Percentiles rank a stretch among this genome's conserved stretches.
These are phyloP conservation scores for Phytophthora kernoviae DNA, from an alignment of 352 stramenopile genomes.

Conservation along the genomic window DNA sequence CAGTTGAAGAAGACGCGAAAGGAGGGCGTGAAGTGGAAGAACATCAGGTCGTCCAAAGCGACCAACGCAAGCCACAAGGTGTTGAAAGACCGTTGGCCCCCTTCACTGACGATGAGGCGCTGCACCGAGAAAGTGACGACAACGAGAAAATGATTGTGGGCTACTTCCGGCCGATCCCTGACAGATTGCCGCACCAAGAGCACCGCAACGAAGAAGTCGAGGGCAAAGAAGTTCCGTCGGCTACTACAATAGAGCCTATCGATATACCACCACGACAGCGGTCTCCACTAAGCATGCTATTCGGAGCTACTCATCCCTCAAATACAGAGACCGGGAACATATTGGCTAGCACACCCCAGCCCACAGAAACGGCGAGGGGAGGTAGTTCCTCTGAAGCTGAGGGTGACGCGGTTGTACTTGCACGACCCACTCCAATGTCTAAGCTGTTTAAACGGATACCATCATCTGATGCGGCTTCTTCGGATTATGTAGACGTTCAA, in stretches of 20 bases:
- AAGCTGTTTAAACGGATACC: slow-evolving; percentile 23
- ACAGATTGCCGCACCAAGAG: slow-evolving; percentile 1
- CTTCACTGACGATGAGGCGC: slow-evolving; percentile 6
- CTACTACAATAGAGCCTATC: not conserved
- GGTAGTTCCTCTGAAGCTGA: slow-evolving; percentile 3
- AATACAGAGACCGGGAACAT: not conserved
- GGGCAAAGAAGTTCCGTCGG: not conserved
- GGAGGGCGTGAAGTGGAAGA: too few relatives aligned
- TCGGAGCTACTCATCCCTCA: not conserved
- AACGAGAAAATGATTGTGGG: slow-evolving; percentile 47
- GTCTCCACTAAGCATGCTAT: slow-evolving; percentile 1
- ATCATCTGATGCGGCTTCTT: not conserved
- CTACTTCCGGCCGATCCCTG: slow-evolving; percentile 35
- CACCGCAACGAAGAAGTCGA: slow-evolving; percentile 6
- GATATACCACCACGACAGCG: not conserved
- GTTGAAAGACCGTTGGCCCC: not conserved
- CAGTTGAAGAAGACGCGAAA: not conserved
- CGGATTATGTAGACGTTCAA: not conserved
- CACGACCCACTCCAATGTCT: slow-evolving; percentile 8
- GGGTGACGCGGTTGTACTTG: not conserved
- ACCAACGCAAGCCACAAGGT: not conserved
- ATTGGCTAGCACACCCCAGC: not conserved
- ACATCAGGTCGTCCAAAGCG: not conserved
- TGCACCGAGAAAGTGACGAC: slow-evolving; percentile 12
- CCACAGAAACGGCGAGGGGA: slow-evolving; percentile 4